These are phyloP conservation scores for Citrus maxima DNA, from an alignment of 345 rosid species.

Conservation along the genomic window DNA sequence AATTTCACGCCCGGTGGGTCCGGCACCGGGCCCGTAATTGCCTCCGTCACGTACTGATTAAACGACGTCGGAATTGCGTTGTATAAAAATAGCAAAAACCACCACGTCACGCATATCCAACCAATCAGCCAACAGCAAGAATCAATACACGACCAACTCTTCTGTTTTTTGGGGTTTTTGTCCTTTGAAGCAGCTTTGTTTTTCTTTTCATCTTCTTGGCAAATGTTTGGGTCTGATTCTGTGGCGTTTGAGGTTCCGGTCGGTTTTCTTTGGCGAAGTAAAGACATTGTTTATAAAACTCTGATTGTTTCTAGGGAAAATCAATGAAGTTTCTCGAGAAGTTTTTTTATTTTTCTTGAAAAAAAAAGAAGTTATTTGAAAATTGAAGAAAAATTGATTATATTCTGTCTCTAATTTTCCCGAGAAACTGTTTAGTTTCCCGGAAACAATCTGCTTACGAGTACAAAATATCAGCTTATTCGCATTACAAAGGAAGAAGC, in stretches of 20 bases:
- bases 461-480: not conserved
- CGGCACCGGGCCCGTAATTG: slow-evolving; percentile 54
- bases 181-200: not conserved
- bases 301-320: not conserved
- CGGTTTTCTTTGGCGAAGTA: slow-evolving; percentile 21
- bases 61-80: slow-evolving; percentile 68
- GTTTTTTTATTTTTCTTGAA: not conserved
- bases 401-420: not conserved
- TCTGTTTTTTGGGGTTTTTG: slow-evolving; percentile 8
- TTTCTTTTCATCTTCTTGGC: slow-evolving; percentile 17
- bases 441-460: not conserved
- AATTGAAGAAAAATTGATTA: not conserved
- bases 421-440: not conserved
- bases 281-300: slow-evolving; percentile 10
- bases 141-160: slow-evolving; percentile 54
- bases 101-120: slow-evolving; percentile 54
- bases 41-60: slow-evolving; percentile 71
- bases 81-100: slow-evolving; percentile 51
- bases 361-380: not conserved
- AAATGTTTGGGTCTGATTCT: slow-evolving; percentile 6
- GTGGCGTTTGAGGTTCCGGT: slow-evolving; percentile 2
- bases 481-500: too few species aligned
- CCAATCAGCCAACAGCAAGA: slow-evolving; percentile 69
- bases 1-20: slow-evolving; percentile 69
- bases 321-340: not conserved